Evolutionary conservation across 1,284 basidiomycete species (phyloP).

Genomic region (Athelia sp.): DNA sequence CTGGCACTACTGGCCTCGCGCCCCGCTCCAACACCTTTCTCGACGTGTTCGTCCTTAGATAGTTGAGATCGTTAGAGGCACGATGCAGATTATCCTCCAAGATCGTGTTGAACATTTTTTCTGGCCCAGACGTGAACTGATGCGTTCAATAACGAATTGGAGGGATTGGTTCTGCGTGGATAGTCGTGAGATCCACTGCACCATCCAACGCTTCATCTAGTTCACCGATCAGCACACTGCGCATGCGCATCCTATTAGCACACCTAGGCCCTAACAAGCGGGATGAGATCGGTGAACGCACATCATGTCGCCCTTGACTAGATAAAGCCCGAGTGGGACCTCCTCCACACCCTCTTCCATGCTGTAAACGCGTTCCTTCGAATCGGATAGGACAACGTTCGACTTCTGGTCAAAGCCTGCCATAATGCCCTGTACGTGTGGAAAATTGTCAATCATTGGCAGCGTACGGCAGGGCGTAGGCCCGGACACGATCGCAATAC

Average conservation of each 20-base stretch:
- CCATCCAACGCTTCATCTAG: conserved; percentile 84
- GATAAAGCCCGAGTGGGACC: conserved; percentile 91
- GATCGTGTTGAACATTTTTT: too few relatives aligned
- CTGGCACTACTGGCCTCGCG: too few relatives aligned
- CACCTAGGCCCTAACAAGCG: conserved; percentile 1
- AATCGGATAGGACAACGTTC: conserved; percentile 89
- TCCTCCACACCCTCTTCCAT: conserved; percentile 91
- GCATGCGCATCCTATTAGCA: conserved; percentile 1
- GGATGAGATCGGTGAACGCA: conserved; percentile 34
- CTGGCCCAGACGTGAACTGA: too few relatives aligned
- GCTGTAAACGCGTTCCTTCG: conserved; percentile 87
- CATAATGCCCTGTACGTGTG: conserved; percentile 65
- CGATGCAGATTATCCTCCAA: too few relatives aligned
- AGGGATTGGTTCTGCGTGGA: conserved; percentile 86
- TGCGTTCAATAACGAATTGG: conserved; percentile 62
- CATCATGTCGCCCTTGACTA: conserved; percentile 98
- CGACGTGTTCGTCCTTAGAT: too few relatives aligned
- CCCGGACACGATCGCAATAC: conserved; percentile 20
- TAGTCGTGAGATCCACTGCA: conserved; percentile 70
- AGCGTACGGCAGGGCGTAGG: neutral
- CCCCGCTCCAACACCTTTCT: too few relatives aligned
- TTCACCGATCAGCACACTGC: conserved; percentile 81
- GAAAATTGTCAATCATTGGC: neutral
- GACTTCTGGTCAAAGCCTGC: conserved; percentile 91
- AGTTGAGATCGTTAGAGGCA: too few relatives aligned